Evolutionary conservation across 2,329 filamentous ascomycete species (phyloP).

Genomic region (Leptographium flavum): DNA sequence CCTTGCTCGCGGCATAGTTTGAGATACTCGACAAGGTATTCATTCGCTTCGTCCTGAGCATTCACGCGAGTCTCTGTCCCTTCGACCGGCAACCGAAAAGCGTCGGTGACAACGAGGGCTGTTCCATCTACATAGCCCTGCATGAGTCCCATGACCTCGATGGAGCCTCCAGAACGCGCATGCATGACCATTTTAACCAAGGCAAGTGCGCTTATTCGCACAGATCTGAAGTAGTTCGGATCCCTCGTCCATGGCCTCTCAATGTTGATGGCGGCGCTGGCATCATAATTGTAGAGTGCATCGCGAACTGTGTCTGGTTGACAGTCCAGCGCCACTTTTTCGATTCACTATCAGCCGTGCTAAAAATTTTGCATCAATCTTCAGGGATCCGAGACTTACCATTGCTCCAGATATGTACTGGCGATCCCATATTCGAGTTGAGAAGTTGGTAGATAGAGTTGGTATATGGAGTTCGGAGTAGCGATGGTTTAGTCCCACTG

Average conservation of each 20-base stretch:
- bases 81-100: constrained; percentile 86
- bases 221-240: constrained; percentile 79
- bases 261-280: constrained; percentile 41
- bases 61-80: constrained; percentile 98
- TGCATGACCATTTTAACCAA: constrained; percentile 99
- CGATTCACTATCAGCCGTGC: too few species aligned
- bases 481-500: too few species aligned
- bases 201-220: constrained; percentile 85
- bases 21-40: constrained; percentile 87
- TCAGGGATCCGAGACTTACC: constrained; percentile 25
- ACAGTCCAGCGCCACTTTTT: constrained; percentile 75
- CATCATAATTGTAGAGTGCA: constrained; percentile 77
- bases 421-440: constrained; percentile 30
- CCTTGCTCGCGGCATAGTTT: constrained; percentile 60
- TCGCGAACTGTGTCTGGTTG: constrained; percentile 76
- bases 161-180: constrained; percentile 77
- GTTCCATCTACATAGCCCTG: constrained; percentile 81
- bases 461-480: neutral
- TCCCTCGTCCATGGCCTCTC: constrained; percentile 64
- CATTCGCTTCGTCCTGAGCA: constrained; percentile 87
- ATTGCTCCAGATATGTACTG: constrained; percentile 39
- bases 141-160: constrained; percentile 98
- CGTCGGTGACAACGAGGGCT: constrained; percentile 83
- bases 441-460: neutral
- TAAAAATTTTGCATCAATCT: too few species aligned